Percentiles rank a stretch among this genome's conserved stretches.
These are phyloP conservation scores for Aspergillus ustus DNA, from an alignment of 2,329 filamentous ascomycete species.

Conservation along the genomic window DNA sequence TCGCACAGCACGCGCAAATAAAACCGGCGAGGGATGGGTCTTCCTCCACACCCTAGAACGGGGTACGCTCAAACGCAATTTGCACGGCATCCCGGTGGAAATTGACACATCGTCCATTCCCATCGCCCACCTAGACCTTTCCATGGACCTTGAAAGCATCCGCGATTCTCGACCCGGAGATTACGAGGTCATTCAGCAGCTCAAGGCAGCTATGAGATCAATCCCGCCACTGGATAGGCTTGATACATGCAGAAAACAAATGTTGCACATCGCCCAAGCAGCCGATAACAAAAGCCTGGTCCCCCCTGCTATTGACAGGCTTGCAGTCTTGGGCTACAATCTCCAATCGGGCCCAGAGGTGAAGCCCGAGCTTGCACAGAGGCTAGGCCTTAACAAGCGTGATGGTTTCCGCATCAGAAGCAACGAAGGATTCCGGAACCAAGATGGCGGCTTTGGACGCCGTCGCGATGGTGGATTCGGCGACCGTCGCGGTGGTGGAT, in stretches of 20 bases:
- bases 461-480: neutral
- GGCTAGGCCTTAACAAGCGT: neutral
- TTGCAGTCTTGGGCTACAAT: neutral
- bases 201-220: constrained; percentile 49
- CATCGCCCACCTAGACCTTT: constrained; percentile 16
- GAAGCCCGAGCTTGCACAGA: neutral
- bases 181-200: constrained; percentile 34
- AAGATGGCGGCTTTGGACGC: neutral
- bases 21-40: constrained; percentile 66
- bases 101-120: constrained; percentile 25
- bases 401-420: neutral
- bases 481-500: neutral
- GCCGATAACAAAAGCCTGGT: constrained; percentile 44
- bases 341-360: neutral
- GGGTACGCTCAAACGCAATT: constrained; percentile 45
- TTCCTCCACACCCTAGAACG: constrained; percentile 60
- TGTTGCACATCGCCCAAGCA: constrained; percentile 27
- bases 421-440: neutral
- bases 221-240: constrained; percentile 32
- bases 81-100: constrained; percentile 20
- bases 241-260: constrained; percentile 35
- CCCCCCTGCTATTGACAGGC: constrained; percentile 25
- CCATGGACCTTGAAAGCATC: neutral
- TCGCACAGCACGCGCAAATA: constrained; percentile 72
- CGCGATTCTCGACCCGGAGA: constrained; percentile 7